Base-by-base conservation (phyloP, 2,329 filamentous ascomycete species). In the Curvularia hawaiiensis region DNA sequence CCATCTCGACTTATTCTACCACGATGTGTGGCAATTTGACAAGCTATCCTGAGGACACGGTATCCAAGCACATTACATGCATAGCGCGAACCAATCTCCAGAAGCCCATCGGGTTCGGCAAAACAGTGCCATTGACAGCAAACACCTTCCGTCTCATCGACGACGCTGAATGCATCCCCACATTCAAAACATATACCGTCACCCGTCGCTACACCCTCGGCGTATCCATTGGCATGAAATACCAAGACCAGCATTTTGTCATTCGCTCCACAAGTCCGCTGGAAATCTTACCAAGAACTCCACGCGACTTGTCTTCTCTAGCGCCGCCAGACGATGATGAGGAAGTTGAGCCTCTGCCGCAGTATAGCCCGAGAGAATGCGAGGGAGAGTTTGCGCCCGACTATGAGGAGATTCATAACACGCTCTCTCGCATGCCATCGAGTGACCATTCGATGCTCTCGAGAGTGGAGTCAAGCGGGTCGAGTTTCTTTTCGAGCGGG, bases 131-230 rank as follows among this genome's bases (percentile, higher is more conserved):
- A 1, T 53, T 76, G 12, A 72, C 72, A 0, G 64, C 65, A 8
- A 70, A 71, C 50, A 33, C 44, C 4, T 75, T 76, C 55, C 69
- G 72, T 41, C 61, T 75, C 10, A 60, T 75, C 16, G 70, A 75
- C 38, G 67, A 75, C 41, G 58, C 54, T 8, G 71, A 75, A 52
- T 74, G 72, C 48, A 65, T 75, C 1, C 74, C 74, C 0, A 70
- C 68, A 0, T 75, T 76, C 62, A 74, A 67, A 33, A 74, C 74
- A 1, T 76, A 74, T 52, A 71, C 67, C 3, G 65, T 75, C 24
- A 73, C 67, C 2, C 66, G 72, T 2, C 62, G 66, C 1, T 76
- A 77, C 53, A 60, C 58, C 7, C 62, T 77, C 22, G 61, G 51
- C 10, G 56, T 75, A 3, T 56, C 61, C 3, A 60, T 75, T 4